Base-by-base conservation (phyloP, 495 filamentous ascomycete genomes). In the Zalerion maritima region DNA sequence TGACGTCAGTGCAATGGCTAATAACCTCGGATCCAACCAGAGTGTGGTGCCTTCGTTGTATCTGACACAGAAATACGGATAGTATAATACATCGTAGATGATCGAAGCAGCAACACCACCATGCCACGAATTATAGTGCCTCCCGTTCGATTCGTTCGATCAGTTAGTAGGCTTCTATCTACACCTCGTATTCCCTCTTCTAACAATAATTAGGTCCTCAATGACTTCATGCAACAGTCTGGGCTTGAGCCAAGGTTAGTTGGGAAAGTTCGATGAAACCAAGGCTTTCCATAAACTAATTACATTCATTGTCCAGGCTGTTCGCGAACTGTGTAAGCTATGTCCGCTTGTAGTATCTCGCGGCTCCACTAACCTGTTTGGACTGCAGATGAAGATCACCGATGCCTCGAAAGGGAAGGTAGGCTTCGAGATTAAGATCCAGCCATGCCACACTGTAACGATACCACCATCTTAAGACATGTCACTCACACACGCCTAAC, bases 191-290 rank as follows among this genome's bases (percentile, higher is more conserved):
- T 25, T 28, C 13, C 18, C 15, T n/a, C 9, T 16, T 21, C 12
- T 16, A 32, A 14, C 20, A 21, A 32, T 34, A 26, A 32, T 7
- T 38, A 85, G 79, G 80, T 86, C 14, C 66, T 76, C 62, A 74
- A 78, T 50, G 78, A 78, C n/a, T 87, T 91, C 51, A 71, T 78
- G 55, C 69, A 65, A 41, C 77, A 75, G 38, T 91, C 83, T 25
- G 85, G 85, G 14, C 57, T 94, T 11, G 84, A 94, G 51, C 82
- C 81, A 47, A 78, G 80, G 84, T 87, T 64, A 53, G 40, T 51
- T 63, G n/a, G 45, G 55, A 33, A 35, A 40, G 20, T 49, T 40
- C 32, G 21, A 32, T 27, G 18, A 31, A 14, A 6, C 13, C n/a
- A 27, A 24, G 11, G 21, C 14, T 16, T 14, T 6, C 4, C 14